Conservation (phyloP, 31 red algal species). For the Endocladia muricata region DNA sequence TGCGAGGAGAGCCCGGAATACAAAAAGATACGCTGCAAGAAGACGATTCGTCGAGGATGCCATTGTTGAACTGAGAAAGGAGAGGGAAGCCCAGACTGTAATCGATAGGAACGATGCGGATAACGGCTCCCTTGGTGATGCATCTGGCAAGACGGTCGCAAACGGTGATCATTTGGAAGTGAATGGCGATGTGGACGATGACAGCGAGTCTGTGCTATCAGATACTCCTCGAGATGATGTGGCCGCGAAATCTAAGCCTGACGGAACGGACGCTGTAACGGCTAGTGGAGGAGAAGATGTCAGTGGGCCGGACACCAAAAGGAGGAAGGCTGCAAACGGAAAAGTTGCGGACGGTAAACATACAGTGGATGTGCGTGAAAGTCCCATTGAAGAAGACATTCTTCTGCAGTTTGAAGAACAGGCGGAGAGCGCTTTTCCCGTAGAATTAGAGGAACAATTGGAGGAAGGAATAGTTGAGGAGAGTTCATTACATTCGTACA, state of each 20-base stretch:
- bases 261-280: background rate
- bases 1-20: conserved; percentile 7
- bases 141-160: background rate
- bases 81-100: background rate
- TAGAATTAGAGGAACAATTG: conserved; percentile 47
- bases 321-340: background rate
- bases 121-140: background rate
- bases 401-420: conserved; percentile 5
- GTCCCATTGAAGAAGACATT: conserved; percentile 17
- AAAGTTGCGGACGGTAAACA: background rate
- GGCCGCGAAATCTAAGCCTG: background rate
- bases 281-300: background rate
- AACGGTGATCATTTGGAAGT: background rate
- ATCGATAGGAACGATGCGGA: background rate
- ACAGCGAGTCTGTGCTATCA: background rate
- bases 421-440: conserved; percentile 49
- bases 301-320: background rate
- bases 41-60: conserved; percentile 27
- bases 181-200: background rate
- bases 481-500: conserved; percentile 52
- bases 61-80: background rate
- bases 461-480: conserved; percentile 59
- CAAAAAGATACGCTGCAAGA: conserved; percentile 18
- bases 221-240: background rate
- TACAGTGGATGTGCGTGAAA: background rate